Evolutionary conservation across 75 land plant genomes (phyloP), one percentile per base, ranked within the genome.

Genomic region (Cunninghamia lanceolata): DNA sequence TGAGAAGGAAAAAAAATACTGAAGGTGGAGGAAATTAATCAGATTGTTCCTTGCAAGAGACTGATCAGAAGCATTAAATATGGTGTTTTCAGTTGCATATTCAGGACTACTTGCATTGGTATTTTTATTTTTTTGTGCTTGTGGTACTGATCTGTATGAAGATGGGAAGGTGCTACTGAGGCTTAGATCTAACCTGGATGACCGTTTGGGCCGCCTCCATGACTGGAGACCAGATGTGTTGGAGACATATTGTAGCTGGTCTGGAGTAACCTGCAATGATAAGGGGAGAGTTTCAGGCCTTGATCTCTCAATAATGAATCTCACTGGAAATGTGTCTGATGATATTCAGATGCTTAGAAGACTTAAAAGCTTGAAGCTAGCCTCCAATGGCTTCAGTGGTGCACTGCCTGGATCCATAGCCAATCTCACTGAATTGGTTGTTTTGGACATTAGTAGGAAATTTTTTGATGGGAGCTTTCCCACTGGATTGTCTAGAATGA

Each of bases 291-390:
- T 95, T 21, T 89, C 91, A 35, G 83, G 80, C 77, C 90, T 96
- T 17, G 91, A 94, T 82, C 90, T 96, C 30, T 92, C 95, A 54
- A 38, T 70, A 88, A 92, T 89, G 94, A 96, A 94, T 86, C 90
- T 96, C 86, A 88, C 90, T 70, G 97, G 97, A 43, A 38, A 8
- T 3, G 35, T 95, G 9, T 84, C 92, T 28, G 89, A 77, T 71
- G 92, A 90, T 9, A 54, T 95, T 15, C 87, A 86, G 1, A 13
- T 35, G 21, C 87, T 95, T 3, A 5, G 36, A 19, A 86, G 86
- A n/a, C 90, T 95, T 10, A 36, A 84, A 40, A 32, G 30, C 84
- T 88, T 95, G 50, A 90, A 92, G 88, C 39, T 95, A 52, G 87
- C 86, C 87, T 87, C 88, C 88, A 95, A 95, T 75, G 83, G 83